These are phyloP conservation scores for Boletus vinaceobasis DNA, from an alignment of 768 basidiomycete genomes.

Conservation along the genomic window DNA sequence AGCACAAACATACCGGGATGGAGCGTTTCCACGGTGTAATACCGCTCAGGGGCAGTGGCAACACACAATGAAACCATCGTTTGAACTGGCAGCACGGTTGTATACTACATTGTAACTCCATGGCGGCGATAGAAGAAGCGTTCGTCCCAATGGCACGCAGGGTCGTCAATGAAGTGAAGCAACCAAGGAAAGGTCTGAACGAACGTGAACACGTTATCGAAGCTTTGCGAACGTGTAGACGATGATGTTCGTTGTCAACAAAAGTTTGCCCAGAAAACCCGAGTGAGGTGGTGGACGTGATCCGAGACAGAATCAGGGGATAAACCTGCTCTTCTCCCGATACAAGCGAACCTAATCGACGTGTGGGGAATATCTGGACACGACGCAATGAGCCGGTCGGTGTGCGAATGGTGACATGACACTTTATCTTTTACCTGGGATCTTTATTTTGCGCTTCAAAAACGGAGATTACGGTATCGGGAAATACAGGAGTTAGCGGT, in stretches of 20 bases:
- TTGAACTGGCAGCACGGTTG: conserved; percentile 1
- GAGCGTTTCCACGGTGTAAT: conserved; percentile 20
- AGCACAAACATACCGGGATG: conserved; percentile 7
- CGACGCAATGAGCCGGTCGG: conserved; percentile 1
- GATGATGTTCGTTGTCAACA: not conserved
- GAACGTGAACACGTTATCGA: conserved; percentile 13
- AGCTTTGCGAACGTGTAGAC: conserved; percentile 2
- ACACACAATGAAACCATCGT: conserved; percentile 14
- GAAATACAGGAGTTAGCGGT: conserved; percentile 29
- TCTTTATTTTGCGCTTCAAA: conserved; percentile 15
- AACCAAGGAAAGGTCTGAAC: conserved; percentile 7
- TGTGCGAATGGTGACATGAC: conserved; percentile 10
- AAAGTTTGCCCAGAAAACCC: not conserved
- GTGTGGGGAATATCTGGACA: conserved; percentile 10
- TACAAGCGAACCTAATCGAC: conserved; percentile 7
- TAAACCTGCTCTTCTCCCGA: conserved; percentile 1
- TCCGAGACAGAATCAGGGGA: conserved; percentile 4
- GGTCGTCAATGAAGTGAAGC: conserved; percentile 21
- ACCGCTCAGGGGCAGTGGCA: conserved; percentile 26
- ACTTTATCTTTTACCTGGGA: conserved; percentile 10
- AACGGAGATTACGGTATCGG: conserved; percentile 36
- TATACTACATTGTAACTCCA: conserved; percentile 14
- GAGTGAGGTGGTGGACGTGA: conserved; percentile 9
- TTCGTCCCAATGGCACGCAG: conserved; percentile 13
- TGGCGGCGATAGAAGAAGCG: conserved; percentile 27